Percentiles rank a stretch among this genome's conserved stretches.
phyloP scores from a whole-genome alignment of 2,329 filamentous ascomycete genomes.

The Tolypocladium album region DNA sequence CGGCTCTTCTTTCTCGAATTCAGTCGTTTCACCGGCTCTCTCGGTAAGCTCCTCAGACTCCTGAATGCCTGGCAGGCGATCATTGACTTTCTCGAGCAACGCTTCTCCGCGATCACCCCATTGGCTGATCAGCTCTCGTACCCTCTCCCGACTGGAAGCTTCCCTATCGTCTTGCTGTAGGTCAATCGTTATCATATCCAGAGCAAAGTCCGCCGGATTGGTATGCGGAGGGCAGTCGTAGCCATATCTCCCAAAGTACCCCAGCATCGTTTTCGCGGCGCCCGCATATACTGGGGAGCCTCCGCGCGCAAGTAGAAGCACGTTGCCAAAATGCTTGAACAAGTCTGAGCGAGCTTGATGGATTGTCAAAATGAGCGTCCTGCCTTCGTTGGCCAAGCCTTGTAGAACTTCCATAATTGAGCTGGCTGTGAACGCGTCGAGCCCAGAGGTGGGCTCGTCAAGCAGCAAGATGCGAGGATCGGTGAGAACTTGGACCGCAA shows the following conservation, averaged over 20 bases:
- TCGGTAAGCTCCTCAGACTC: conserved; percentile 16
- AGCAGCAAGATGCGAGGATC: conserved; percentile 63
- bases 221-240: conserved; percentile 57
- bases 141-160: conserved; percentile 49
- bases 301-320: conserved; percentile 59
- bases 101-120: conserved; percentile 32
- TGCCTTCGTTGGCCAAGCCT: conserved; percentile 60
- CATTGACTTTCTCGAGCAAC: conserved; percentile 2
- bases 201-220: conserved; percentile 68
- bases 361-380: conserved; percentile 66
- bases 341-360: conserved; percentile 67
- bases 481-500: conserved; percentile 67
- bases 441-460: conserved; percentile 66
- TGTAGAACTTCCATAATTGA: conserved; percentile 67
- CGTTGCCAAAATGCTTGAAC: conserved; percentile 60
- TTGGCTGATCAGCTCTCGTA: conserved; percentile 46
- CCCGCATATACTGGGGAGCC: conserved; percentile 61
- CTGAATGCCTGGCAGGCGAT: conserved; percentile 15
- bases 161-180: conserved; percentile 56
- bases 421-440: conserved; percentile 68
- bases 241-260: conserved; percentile 50
- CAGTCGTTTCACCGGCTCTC: conserved; percentile 4
- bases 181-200: conserved; percentile 68
- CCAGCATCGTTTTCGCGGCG: conserved; percentile 49
- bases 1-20: conserved; percentile 2